These are phyloP conservation scores for Thielaviopsis ethacetica DNA, from an alignment of 2,329 filamentous ascomycete genomes.

Conservation along the genomic window DNA sequence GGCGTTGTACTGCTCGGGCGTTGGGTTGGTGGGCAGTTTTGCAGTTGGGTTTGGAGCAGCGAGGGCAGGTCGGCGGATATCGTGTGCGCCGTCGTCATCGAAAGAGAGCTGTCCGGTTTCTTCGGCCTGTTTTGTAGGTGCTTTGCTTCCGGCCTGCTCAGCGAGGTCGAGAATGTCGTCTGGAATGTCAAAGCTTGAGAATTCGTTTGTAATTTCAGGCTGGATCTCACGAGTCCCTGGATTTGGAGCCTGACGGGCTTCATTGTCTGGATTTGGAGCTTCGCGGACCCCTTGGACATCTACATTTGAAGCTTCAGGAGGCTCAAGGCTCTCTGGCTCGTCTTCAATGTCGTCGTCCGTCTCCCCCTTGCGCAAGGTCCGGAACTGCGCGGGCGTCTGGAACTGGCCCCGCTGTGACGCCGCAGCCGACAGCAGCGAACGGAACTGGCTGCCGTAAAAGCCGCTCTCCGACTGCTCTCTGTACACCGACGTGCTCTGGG, in stretches of 20 bases:
- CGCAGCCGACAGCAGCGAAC: slow-evolving; percentile 15
- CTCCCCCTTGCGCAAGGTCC: slow-evolving; percentile 1
- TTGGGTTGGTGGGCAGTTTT: slow-evolving; percentile 44
- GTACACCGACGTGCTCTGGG: slow-evolving; percentile 45
- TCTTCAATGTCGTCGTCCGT: slow-evolving; percentile 11
- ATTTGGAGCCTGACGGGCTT: too few relatives aligned
- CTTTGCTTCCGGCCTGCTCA: background rate
- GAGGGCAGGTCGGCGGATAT: background rate
- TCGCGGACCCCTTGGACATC: too few relatives aligned
- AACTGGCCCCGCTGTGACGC: slow-evolving; percentile 2
- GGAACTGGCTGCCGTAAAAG: slow-evolving; percentile 66
- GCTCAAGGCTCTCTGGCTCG: background rate
- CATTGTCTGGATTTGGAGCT: too few relatives aligned
- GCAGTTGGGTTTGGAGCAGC: background rate
- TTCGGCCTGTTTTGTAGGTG: background rate
- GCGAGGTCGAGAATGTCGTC: background rate
- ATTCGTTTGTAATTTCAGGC: background rate
- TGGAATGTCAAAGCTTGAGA: background rate
- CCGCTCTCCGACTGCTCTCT: slow-evolving; percentile 65
- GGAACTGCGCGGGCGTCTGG: slow-evolving; percentile 1
- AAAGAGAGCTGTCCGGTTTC: background rate
- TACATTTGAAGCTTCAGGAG: too few relatives aligned
- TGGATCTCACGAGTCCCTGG: too few relatives aligned
- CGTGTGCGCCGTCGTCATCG: background rate
- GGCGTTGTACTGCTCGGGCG: slow-evolving; percentile 86